A percentile compares a stretch with the other conserved stretches of the same genome.
phyloP scores from a whole-genome alignment of 352 stramenopile species.

The Pythium pectinolyticum region DNA sequence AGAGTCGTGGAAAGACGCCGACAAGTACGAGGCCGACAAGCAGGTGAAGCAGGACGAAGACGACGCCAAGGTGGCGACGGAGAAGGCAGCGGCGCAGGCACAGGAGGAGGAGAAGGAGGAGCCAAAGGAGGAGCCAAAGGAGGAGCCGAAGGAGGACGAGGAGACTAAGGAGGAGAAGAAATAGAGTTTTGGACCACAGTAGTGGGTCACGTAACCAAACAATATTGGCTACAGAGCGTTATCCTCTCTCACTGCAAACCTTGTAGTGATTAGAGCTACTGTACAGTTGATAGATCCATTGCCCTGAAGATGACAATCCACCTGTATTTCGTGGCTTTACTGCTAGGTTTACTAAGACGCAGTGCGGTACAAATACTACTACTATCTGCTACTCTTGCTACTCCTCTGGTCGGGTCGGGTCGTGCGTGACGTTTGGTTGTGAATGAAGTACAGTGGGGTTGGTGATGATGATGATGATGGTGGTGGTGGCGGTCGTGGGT shows the following conservation, averaged over 20 bases:
- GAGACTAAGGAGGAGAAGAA: conserved; percentile 15
- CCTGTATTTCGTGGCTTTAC: too few relatives aligned
- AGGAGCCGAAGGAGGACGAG: conserved; percentile 15
- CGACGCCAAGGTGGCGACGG: conserved; percentile 23
- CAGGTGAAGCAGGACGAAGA: conserved; percentile 33
- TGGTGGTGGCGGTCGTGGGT: background rate
- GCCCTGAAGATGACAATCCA: too few relatives aligned
- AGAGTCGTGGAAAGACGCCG: conserved; percentile 84
- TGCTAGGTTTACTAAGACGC: too few relatives aligned
- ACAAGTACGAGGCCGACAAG: conserved; percentile 81
- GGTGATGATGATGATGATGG: too few relatives aligned
- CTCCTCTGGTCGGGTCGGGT: background rate
- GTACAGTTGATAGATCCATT: too few relatives aligned
- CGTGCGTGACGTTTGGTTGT: background rate
- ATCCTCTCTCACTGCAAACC: too few relatives aligned
- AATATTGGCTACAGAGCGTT: background rate
- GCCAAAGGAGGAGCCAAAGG: conserved; percentile 11
- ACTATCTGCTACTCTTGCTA: conserved; percentile 12
- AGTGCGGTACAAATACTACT: conserved; percentile 7
- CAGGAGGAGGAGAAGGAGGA: background rate
- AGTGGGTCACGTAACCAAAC: conserved; percentile 9
- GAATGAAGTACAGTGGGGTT: background rate
- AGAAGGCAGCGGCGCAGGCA: background rate
- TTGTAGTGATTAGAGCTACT: too few relatives aligned
- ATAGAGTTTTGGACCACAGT: conserved; percentile 16